Evolutionary conservation across 2,329 filamentous ascomycete species (phyloP).

Genomic region (Xenoacremonium recifei): DNA sequence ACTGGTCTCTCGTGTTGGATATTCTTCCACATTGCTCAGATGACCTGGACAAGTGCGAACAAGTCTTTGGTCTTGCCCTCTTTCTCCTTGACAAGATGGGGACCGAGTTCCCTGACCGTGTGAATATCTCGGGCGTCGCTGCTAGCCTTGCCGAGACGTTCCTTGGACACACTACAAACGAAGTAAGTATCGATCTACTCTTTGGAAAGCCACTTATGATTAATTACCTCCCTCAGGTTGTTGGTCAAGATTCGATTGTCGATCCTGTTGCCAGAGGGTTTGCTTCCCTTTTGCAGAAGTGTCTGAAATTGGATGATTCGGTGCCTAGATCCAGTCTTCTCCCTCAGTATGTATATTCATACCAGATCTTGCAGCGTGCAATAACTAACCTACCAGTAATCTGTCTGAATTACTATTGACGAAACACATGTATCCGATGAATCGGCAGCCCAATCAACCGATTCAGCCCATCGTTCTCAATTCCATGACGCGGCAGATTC

Average conservation of each 20-base stretch:
- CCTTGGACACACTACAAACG: constrained; percentile 38
- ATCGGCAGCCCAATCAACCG: constrained; percentile 28
- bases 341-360: constrained; percentile 22
- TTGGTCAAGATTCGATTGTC: too few species aligned
- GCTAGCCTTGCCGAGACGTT: constrained; percentile 31
- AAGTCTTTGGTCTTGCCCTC: constrained; percentile 43
- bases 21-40: constrained; percentile 32
- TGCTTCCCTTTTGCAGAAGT: constrained; percentile 28
- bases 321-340: constrained; percentile 21
- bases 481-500: constrained; percentile 51
- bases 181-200: constrained; percentile 28
- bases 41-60: constrained; percentile 38
- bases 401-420: constrained; percentile 51
- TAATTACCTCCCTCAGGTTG: too few species aligned
- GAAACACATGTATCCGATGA: constrained; percentile 64
- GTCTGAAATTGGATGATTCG: constrained; percentile 28
- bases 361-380: background rate
- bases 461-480: constrained; percentile 49
- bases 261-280: constrained; percentile 31
- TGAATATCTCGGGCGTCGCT: constrained; percentile 30
- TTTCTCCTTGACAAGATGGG: constrained; percentile 38
- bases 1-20: constrained; percentile 32
- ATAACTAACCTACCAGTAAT: constrained; percentile 19
- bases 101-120: constrained; percentile 23
- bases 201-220: too few species aligned